Evolutionary conservation across 768 basidiomycete species (phyloP), one percentile per base, ranked within the genome.

Genomic region (Boletus reticuloceps): DNA sequence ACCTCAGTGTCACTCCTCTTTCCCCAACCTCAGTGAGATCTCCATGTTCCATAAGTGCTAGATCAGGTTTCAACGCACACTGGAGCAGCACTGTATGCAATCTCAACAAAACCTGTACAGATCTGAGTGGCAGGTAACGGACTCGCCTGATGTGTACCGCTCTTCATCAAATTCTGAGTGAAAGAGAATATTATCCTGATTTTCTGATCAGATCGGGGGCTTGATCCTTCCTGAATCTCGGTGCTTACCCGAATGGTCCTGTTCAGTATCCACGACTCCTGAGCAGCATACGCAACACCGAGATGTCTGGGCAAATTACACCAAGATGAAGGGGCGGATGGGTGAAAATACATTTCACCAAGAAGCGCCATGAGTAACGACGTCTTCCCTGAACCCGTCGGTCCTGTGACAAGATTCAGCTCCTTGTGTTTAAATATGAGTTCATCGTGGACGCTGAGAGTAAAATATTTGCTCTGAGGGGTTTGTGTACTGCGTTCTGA

Each of bases 201-300:
- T 25, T 11, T 2, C 31, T 8, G 25, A 22, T 43, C 16, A 44
- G 31, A 50, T 41, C 29, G 4, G 25, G 16, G 16, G 36, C 5
- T n/a, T 5, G 5, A 17, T 9, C 34, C 17, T 6, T 29, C 16
- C 6, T 19, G 6, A 6, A 27, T 10, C 10, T 4, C 20, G 16
- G 25, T 19, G 25, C 38, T 20, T 32, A 83, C 85, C 64, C 74
- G 76, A 46, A 90, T 88, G 0, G 88, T 89, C 54, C 85, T 86
- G 60, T 90, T 91, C 66, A 85, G 80, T 7, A 92, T 84, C 89
- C 90, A 95, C 4, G 87, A 84, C 65, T 91, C 89, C 67, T 95
- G 91, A 5, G 87, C 85, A 9, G 86, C 87, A 65, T 89, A 92
- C 4, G 89, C 84, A 40, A 94, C 78, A 6, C 90, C 89, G 2